Percentiles rank a stretch among this genome's conserved stretches.
These are phyloP conservation scores for Fusarium sterilihyphosum DNA, from an alignment of 2,329 filamentous ascomycete species.

Conservation along the genomic window DNA sequence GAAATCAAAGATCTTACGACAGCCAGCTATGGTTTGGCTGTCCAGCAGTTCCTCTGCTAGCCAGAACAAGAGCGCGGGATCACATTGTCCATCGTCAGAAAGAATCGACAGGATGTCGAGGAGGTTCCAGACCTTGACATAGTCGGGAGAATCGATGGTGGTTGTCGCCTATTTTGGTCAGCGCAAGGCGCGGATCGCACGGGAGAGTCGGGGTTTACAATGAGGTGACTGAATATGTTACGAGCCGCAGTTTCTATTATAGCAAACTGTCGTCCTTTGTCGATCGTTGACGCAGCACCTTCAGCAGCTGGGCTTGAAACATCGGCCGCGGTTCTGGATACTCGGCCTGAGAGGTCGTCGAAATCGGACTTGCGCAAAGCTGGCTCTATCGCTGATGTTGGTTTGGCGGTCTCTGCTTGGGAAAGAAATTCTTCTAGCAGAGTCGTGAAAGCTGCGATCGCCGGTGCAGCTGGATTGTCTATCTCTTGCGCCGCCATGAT, in stretches of 20 bases:
- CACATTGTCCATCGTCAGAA: slow-evolving; percentile 81
- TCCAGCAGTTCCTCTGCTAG: slow-evolving; percentile 95
- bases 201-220: slow-evolving; percentile 65
- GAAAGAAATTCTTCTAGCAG: slow-evolving; percentile 68
- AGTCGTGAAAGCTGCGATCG: slow-evolving; percentile 62
- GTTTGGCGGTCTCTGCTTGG: slow-evolving; percentile 68
- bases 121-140: slow-evolving; percentile 90
- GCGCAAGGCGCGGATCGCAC: slow-evolving; percentile 37
- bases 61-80: slow-evolving; percentile 86
- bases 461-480: slow-evolving; percentile 59
- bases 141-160: slow-evolving; percentile 79
- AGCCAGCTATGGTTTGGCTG: slow-evolving; percentile 93
- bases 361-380: slow-evolving; percentile 77
- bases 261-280: slow-evolving; percentile 66
- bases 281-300: slow-evolving; percentile 52
- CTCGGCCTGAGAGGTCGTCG: slow-evolving; percentile 57
- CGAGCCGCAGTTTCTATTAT: slow-evolving; percentile 86
- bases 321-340: slow-evolving; percentile 51
- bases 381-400: slow-evolving; percentile 73
- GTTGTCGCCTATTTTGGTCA: slow-evolving; percentile 70
- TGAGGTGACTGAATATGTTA: slow-evolving; percentile 79
- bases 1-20: slow-evolving; percentile 91
- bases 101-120: slow-evolving; percentile 91
- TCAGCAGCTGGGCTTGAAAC: slow-evolving; percentile 42
- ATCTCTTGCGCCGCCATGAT: slow-evolving; percentile 62